Evolutionary conservation across 805 yeast genomes (phyloP).

Genomic region (Saccharomycopsis sp.): DNA sequence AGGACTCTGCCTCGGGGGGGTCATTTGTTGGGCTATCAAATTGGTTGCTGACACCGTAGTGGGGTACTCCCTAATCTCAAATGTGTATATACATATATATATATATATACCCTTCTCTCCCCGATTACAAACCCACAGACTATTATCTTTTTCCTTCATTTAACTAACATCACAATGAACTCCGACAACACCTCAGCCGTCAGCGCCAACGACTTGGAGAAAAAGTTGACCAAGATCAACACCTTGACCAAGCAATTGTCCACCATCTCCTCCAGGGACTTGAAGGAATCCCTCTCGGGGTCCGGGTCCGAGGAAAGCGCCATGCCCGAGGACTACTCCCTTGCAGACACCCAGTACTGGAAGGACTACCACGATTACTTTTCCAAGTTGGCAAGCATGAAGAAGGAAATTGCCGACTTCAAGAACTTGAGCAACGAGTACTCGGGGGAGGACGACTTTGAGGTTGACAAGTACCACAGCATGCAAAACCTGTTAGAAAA

Average conservation of each 20-base stretch:
- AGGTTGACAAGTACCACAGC: conserved; percentile 12
- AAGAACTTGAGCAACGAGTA: conserved; percentile 19
- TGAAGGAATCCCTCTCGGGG: not conserved
- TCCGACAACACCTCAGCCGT: conserved; percentile 1
- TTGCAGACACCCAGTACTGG: conserved; percentile 19
- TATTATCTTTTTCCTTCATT: too few relatives aligned
- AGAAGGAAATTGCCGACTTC: conserved; percentile 19
- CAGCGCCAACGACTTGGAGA: conserved; percentile 17
- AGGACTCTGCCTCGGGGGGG: too few relatives aligned
- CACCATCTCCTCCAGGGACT: conserved; percentile 14
- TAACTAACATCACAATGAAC: conserved; percentile 16
- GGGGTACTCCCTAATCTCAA: too few relatives aligned
- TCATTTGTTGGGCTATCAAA: too few relatives aligned
- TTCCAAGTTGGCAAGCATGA: conserved; percentile 13
- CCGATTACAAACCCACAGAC: too few relatives aligned
- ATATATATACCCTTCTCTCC: too few relatives aligned
- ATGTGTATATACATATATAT: too few relatives aligned
- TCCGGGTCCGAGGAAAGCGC: not conserved
- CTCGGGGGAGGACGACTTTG: conserved; percentile 20
- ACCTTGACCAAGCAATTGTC: conserved; percentile 18
- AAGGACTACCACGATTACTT: conserved; percentile 19
- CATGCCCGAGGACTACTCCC: conserved; percentile 1
- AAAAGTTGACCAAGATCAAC: conserved; percentile 16
- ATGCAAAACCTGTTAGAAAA: conserved; percentile 12
- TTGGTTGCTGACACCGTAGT: too few relatives aligned